Conservation (phyloP, 148 eudicot genomes). For the Chenopodium berlandieri region DNA sequence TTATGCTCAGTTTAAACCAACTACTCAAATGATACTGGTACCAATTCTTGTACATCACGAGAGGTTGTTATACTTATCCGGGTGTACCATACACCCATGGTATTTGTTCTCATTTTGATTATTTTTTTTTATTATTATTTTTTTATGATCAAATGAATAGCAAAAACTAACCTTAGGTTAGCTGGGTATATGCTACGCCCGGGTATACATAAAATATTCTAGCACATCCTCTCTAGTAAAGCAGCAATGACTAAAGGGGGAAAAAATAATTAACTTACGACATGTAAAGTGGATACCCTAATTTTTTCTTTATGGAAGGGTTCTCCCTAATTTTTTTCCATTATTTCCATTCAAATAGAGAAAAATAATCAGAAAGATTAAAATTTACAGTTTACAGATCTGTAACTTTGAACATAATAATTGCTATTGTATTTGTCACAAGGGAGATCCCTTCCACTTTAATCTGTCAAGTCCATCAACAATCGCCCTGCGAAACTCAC, state of each 20-base stretch:
- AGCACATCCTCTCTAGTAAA: background rate
- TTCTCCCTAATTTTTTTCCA: background rate
- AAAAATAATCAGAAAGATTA: background rate
- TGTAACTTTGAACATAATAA: background rate
- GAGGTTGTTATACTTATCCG: too few relatives aligned
- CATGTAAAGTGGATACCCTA: background rate
- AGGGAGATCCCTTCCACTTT: conserved; percentile 69
- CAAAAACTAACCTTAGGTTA: too few relatives aligned
- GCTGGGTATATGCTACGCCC: too few relatives aligned
- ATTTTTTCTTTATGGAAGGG: background rate
- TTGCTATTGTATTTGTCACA: conserved; percentile 1
- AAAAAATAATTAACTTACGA: background rate
- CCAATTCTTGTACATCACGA: background rate
- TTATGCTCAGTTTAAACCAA: background rate
- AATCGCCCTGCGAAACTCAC: conserved; percentile 76
- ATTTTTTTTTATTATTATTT: too few relatives aligned
- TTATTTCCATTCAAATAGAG: background rate
- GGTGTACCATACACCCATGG: too few relatives aligned
- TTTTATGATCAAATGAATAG: too few relatives aligned
- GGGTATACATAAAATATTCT: too few relatives aligned
- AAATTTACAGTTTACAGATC: conserved; percentile 14
- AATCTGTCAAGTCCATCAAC: conserved; percentile 82
- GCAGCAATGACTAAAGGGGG: background rate
- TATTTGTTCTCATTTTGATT: too few relatives aligned
- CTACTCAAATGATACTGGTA: too few relatives aligned